Conservation (phyloP, 2,329 filamentous ascomycete genomes). For the Aspergillus vadensis region DNA sequence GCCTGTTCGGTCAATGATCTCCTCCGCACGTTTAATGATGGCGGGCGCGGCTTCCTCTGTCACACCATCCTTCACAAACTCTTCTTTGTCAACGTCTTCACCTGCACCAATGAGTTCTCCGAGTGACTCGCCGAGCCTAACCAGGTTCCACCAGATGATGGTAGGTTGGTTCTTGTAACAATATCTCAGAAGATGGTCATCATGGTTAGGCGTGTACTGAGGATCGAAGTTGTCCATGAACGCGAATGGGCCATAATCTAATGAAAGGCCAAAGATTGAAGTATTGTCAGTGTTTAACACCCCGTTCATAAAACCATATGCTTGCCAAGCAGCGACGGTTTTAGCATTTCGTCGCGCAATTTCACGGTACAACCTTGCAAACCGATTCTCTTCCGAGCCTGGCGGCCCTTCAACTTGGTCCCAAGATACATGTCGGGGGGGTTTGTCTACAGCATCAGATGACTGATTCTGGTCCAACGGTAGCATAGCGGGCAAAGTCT, state of each 20-base stretch:
- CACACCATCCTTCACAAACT: conserved; percentile 74
- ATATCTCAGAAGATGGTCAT: conserved; percentile 85
- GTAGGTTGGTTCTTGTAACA: conserved; percentile 91
- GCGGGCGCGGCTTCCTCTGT: conserved; percentile 66
- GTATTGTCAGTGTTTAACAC: conserved; percentile 98
- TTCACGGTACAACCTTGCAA: conserved; percentile 82
- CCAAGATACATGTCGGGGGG: conserved; percentile 56
- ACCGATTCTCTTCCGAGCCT: conserved; percentile 78
- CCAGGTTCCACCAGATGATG: conserved; percentile 98
- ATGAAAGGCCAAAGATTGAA: conserved; percentile 80
- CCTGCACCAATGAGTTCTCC: conserved; percentile 86
- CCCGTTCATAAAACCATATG: conserved; percentile 98
- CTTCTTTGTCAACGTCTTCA: conserved; percentile 66
- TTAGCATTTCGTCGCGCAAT: conserved; percentile 81
- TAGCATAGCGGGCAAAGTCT: conserved; percentile 68
- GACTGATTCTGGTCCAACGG: conserved; percentile 45
- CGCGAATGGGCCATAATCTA: conserved; percentile 96
- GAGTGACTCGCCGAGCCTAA: conserved; percentile 83
- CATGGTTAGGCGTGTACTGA: conserved; percentile 92
- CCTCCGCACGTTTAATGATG: conserved; percentile 79
- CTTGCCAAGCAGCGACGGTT: conserved; percentile 92
- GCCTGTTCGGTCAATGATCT: conserved; percentile 74
- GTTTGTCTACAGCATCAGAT: conserved; percentile 44
- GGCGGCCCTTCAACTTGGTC: conserved; percentile 67
- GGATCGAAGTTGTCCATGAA: conserved; percentile 98